Base-by-base conservation (phyloP, 371 early-diverging fungal species). In the Phascolomyces articulosus region DNA sequence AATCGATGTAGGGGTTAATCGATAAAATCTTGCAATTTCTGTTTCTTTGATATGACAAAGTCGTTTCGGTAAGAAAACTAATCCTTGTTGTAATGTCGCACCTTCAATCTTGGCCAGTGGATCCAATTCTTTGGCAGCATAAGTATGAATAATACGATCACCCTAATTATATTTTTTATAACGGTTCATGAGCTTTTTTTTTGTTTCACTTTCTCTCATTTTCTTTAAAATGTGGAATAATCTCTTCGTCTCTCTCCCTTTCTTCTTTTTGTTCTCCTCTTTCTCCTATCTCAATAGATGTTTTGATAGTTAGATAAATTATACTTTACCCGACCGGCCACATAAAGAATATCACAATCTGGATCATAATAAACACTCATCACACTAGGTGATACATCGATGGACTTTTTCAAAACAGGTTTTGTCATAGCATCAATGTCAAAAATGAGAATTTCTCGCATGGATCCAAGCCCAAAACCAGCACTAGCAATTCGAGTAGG, bases 321-420 rank as follows among this genome's bases (percentile, higher is more conserved):
- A 31, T 31, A 31, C 34, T 34, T 44, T 69, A 84, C 87, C 20
- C 87, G 78, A 27, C 91, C 93, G 20, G 82, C 82, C 27, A 88
- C 79, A 69, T 82, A 88, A 7, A 94, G 65, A 4, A 92, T 62
- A 4, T 69, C 67, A 49, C 86, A 83, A 70, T 94, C 94, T 1
- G 73, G 64, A 66, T 96, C 95, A 34, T 80, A 90, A 57, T 85
- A 70, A 1, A 88, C 86, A 27, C 84, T 84, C 64, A 94, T 85
- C 7, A 92, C 68, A 20, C 92, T 88, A 0, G 96, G 94, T 0
- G 92, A 90, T 8, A 86, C 80, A 57, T 93, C 96, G 56, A 94
- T 80, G 1, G 68, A 62, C 16, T 75, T 77, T 62, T 79, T 8
- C 66, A 65, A 28, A 84, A 41, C 0, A 84, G 80, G 26, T 15